Evolutionary conservation across 331 rosid species (phyloP).

Genomic region (Saraca asoca): DNA sequence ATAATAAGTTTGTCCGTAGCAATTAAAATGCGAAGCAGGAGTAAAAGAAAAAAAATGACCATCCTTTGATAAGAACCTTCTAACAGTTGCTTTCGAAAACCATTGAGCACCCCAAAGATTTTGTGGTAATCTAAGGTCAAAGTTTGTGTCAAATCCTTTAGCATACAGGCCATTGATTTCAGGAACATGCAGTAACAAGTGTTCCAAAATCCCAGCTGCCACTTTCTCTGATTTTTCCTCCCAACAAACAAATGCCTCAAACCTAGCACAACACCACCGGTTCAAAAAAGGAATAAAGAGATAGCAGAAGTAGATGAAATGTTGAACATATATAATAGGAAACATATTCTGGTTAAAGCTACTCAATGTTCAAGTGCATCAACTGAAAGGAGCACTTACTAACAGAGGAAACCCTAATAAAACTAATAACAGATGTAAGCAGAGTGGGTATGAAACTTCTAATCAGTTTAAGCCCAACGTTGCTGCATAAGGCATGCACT

Average conservation of each 20-base stretch:
- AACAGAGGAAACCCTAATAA: not conserved
- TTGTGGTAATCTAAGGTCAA: constrained; percentile 61
- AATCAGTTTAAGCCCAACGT: not conserved
- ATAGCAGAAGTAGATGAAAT: constrained; percentile 26
- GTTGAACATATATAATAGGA: not conserved
- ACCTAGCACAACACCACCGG: constrained; percentile 52
- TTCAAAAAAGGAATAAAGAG: constrained; percentile 21
- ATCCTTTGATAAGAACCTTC: constrained; percentile 59
- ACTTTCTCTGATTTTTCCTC: constrained; percentile 55
- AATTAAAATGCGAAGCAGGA: constrained; percentile 27
- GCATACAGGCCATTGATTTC: constrained; percentile 53
- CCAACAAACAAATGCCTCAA: constrained; percentile 61
- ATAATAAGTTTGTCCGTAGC: constrained; percentile 10
- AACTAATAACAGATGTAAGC: too few species aligned
- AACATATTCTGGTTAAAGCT: constrained; percentile 22
- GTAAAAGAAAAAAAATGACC: constrained; percentile 11
- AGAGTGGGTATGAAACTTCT: too few species aligned
- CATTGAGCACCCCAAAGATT: constrained; percentile 58
- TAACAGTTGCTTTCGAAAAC: constrained; percentile 80
- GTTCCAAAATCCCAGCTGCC: constrained; percentile 63
- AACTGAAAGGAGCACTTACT: constrained; percentile 16
- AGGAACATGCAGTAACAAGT: constrained; percentile 66
- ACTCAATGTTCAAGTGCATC: constrained; percentile 23
- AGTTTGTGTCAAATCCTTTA: constrained; percentile 58
- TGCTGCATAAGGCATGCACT: not conserved